Conservation (phyloP, 176 grass and related monocot genomes). For the Oryza coarctata region DNA sequence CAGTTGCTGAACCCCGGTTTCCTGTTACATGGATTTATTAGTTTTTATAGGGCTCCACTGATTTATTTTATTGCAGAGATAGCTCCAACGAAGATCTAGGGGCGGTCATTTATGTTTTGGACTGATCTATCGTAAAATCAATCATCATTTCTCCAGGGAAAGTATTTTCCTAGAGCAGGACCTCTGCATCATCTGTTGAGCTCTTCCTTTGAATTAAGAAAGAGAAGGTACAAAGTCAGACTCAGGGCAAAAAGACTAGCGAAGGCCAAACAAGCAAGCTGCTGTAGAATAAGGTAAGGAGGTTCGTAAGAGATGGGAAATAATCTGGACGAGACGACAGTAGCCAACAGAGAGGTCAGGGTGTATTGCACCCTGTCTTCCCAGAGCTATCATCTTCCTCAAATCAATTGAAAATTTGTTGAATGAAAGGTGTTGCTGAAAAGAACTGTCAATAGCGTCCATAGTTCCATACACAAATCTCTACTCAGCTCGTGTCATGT, state of each 20-base stretch:
- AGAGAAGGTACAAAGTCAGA: too few species aligned
- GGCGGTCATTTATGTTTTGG: not conserved
- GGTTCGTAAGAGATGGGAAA: too few species aligned
- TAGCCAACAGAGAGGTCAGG: not conserved
- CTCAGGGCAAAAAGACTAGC: too few species aligned
- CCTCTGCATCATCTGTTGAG: not conserved
- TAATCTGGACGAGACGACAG: not conserved
- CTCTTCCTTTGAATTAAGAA: too few species aligned
- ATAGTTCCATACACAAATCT: not conserved
- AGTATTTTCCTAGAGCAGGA: not conserved
- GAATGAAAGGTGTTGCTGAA: not conserved
- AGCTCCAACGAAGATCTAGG: too few species aligned
- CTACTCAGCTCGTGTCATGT: not conserved
- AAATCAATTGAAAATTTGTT: not conserved
- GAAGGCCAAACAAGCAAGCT: too few species aligned
- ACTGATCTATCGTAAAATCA: not conserved
- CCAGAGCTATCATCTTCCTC: not conserved
- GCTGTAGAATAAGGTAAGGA: too few species aligned
- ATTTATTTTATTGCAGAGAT: not conserved
- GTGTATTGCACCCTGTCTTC: too few species aligned
- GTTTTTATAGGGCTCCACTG: not conserved
- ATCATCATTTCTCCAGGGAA: not conserved
- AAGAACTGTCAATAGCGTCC: not conserved
- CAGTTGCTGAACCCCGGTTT: not conserved
- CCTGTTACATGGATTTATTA: not conserved